Evolutionary conservation across 2,329 filamentous ascomycete genomes (phyloP).

Genomic region (Triangularia setosa): DNA sequence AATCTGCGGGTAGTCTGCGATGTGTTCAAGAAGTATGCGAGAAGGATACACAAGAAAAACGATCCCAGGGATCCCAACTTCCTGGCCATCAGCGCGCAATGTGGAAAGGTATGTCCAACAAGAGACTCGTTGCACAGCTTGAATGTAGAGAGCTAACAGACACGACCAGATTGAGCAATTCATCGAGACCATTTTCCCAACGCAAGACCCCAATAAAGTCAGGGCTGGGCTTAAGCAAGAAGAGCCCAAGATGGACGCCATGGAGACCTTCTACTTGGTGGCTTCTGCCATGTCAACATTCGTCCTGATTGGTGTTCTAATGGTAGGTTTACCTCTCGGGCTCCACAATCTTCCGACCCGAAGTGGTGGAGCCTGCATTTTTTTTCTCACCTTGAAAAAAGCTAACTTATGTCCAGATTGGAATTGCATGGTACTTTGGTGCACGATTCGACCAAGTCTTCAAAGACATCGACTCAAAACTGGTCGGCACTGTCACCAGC

Average conservation of each 20-base stretch:
- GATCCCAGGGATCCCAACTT: constrained; percentile 90
- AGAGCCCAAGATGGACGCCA: constrained; percentile 47
- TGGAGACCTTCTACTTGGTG: constrained; percentile 64
- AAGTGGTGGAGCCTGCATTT: not conserved
- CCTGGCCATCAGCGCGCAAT: constrained; percentile 84
- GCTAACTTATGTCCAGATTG: constrained; percentile 53
- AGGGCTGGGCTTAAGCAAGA: constrained; percentile 36
- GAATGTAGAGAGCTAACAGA: constrained; percentile 8
- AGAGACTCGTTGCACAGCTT: not conserved
- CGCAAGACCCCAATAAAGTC: constrained; percentile 66
- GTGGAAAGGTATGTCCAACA: constrained; percentile 63
- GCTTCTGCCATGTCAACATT: constrained; percentile 65
- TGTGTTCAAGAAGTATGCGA: constrained; percentile 72
- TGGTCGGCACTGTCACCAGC: constrained; percentile 13
- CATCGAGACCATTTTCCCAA: constrained; percentile 88
- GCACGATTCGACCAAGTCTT: constrained; percentile 75
- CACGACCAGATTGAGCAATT: constrained; percentile 80
- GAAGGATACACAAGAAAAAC: constrained; percentile 88
- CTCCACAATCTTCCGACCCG: constrained; percentile 9
- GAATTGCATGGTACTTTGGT: constrained; percentile 72
- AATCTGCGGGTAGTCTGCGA: constrained; percentile 79
- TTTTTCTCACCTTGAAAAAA: constrained; percentile 1
- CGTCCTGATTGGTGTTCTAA: constrained; percentile 64
- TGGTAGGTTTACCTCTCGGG: constrained; percentile 58
- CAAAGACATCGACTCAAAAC: constrained; percentile 41